Evolutionary conservation across 495 filamentous ascomycete species (phyloP).

Genomic region (Cryomyces antarcticus): DNA sequence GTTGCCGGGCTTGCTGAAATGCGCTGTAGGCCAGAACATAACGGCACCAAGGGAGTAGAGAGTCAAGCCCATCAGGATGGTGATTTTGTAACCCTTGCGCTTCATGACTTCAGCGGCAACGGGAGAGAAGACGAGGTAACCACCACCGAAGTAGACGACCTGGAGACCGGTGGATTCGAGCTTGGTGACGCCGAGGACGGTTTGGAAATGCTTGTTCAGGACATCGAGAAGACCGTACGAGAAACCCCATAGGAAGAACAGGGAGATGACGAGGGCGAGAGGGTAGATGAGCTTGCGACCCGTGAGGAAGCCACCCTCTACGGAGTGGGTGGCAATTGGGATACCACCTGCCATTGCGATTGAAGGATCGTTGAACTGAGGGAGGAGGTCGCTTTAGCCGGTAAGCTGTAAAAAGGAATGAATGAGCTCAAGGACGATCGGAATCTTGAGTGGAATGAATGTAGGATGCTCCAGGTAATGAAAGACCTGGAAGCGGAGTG

Average conservation of each 20-base stretch:
- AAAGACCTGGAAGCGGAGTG: too few species aligned
- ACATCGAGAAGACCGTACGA: constrained; percentile 64
- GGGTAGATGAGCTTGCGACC: constrained; percentile 22
- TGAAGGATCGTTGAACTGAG: too few species aligned
- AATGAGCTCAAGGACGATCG: too few species aligned
- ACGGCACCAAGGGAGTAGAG: constrained; percentile 2
- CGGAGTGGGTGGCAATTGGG: constrained; percentile 3
- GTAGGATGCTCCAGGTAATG: too few species aligned
- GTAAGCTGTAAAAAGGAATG: too few species aligned
- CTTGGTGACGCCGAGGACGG: constrained; percentile 28
- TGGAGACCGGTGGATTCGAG: constrained; percentile 32
- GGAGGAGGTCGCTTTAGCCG: too few species aligned
- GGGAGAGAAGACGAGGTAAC: constrained; percentile 9
- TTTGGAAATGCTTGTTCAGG: constrained; percentile 46
- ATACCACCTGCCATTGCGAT: constrained; percentile 8
- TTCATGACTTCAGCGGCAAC: constrained; percentile 13
- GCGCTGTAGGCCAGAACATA: constrained; percentile 11
- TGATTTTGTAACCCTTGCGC: constrained; percentile 17
- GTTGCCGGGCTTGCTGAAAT: constrained; percentile 5
- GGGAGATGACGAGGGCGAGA: constrained; percentile 41
- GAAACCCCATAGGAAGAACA: constrained; percentile 80
- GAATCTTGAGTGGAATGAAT: too few species aligned
- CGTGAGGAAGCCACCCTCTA: constrained; percentile 8
- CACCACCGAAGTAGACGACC: constrained; percentile 12
- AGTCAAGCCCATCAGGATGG: constrained; percentile 17